Evolutionary conservation across 495 filamentous ascomycete genomes (phyloP), one percentile per base, ranked within the genome.

Genomic region (Lasiosphaeria miniovina): DNA sequence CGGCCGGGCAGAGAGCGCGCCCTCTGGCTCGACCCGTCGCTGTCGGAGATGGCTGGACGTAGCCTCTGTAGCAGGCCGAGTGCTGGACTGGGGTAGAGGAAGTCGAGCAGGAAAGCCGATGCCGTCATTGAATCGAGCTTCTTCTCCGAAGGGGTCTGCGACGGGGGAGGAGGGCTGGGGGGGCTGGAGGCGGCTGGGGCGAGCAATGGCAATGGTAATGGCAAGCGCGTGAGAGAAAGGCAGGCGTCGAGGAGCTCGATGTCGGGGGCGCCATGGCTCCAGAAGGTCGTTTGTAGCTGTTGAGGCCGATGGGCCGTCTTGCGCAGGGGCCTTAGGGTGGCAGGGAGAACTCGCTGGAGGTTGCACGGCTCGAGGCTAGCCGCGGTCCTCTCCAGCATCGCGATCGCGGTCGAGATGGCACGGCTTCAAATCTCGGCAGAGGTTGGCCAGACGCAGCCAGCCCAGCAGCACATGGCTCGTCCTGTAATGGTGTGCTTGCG

Each of bases 331-430:
- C 77, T 48, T 75, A 62, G 77, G 40, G 81, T 67, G 58, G 79
- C 77, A 65, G 83, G 87, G 63, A 90, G 74, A 64, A 88, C 79
- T 75, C 82, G 81, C 70, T 84, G 83, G 74, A 82, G 71, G 70
- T 83, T 64, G 80, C 87, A 89, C 77, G 83, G 84, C 82, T 92
- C 85, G 74, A 92, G 81, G 78, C 84, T 88, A 77, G 83, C 82
- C 59, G 85, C 84, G 56, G 87, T 88, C 72, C 87, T 88, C 87
- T 95, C 90, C 74, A 93, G 87, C 90, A 95, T 95, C 68, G 79
- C 67, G 67, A 58, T 53, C 50, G 54, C 24, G 24, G 24, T 24
- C 24, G 24, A 24, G 24, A 24, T 24, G 2, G 24, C 24, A 24
- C 24, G 24, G 2, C 24, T 24, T 24, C 24, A 24, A 24, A 24